Percentiles rank a stretch among this genome's conserved stretches.
phyloP scores from a whole-genome alignment of 495 filamentous ascomycete genomes.

The Aspergillus nanangensis region DNA sequence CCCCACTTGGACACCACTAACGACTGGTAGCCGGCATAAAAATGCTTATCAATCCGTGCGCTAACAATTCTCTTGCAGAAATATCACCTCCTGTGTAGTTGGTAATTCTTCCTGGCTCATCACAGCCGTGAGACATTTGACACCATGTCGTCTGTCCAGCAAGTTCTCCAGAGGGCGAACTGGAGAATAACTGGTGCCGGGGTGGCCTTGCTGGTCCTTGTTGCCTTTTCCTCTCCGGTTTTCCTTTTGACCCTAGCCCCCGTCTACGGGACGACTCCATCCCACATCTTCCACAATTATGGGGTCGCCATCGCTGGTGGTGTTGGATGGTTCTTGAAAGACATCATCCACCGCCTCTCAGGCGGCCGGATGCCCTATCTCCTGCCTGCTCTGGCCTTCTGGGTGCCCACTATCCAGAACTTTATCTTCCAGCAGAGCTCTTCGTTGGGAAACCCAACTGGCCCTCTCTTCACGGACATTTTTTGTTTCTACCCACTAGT shows the following conservation, averaged over 20 bases:
- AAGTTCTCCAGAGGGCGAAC: conserved; percentile 25
- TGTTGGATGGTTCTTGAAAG: conserved; percentile 56
- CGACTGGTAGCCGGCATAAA: no score
- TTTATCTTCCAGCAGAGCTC: conserved; percentile 61
- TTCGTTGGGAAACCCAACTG: conserved; percentile 58
- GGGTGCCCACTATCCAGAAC: conserved; percentile 67
- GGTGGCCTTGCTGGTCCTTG: conserved; percentile 54
- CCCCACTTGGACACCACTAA: no score
- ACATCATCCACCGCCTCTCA: conserved; percentile 39
- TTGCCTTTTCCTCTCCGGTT: conserved; percentile 69
- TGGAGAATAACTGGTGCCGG: conserved; percentile 26
- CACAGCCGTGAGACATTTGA: no score
- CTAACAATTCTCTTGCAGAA: no score
- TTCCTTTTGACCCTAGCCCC: conserved; percentile 74
- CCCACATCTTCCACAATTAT: conserved; percentile 64
- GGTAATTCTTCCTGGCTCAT: no score
- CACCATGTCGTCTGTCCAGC: conserved; percentile 22
- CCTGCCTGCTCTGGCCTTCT: conserved; percentile 65
- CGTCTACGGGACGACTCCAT: conserved; percentile 77
- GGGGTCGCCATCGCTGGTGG: conserved; percentile 60
- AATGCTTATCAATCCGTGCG: no score
- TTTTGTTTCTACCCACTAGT: conserved; percentile 70
- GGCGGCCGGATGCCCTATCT: conserved; percentile 40
- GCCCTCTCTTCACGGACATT: conserved; percentile 70
- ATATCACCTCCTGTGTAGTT: no score